Evolutionary conservation across 306 rosid species (phyloP).

Genomic region (Elaeagnus macrophylla): DNA sequence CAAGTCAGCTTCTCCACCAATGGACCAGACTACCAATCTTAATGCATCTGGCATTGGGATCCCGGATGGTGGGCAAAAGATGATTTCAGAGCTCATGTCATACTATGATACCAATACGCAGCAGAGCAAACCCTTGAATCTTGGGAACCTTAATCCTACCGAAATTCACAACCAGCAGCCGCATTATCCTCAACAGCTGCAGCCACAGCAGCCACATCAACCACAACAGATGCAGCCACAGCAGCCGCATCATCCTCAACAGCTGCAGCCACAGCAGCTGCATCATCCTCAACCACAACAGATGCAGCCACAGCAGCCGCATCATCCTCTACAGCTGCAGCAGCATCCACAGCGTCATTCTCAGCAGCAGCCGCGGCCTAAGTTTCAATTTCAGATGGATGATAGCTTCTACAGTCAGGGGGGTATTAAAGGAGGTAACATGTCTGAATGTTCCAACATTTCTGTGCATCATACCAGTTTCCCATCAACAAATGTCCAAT

Average conservation of each 20-base stretch:
- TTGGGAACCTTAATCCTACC: constrained; percentile 2
- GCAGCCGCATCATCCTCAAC: no score
- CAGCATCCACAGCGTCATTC: neutral
- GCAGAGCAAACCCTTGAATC: constrained; percentile 19
- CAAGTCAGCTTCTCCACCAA: constrained; percentile 19
- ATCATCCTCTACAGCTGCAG: no score
- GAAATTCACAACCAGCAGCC: constrained; percentile 1
- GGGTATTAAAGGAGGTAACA: constrained; percentile 15
- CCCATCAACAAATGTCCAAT: constrained; percentile 17
- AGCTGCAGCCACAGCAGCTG: no score
- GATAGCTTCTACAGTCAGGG: constrained; percentile 23
- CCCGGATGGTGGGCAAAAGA: constrained; percentile 41
- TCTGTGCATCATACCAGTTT: constrained; percentile 17
- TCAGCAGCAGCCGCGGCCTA: constrained; percentile 15
- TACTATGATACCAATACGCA: constrained; percentile 30
- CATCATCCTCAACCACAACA: no score
- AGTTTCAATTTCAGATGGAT: constrained; percentile 22
- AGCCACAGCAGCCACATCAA: constrained; percentile 20
- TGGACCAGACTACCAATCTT: constrained; percentile 13
- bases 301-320: no score
- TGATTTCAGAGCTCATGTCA: constrained; percentile 39
- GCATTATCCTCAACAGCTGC: constrained; percentile 4
- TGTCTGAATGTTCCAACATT: constrained; percentile 9
- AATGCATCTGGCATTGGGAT: constrained; percentile 26
- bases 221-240: neutral